Base-by-base conservation (phyloP, 495 filamentous ascomycete genomes). In the Neurospora sp. region DNA sequence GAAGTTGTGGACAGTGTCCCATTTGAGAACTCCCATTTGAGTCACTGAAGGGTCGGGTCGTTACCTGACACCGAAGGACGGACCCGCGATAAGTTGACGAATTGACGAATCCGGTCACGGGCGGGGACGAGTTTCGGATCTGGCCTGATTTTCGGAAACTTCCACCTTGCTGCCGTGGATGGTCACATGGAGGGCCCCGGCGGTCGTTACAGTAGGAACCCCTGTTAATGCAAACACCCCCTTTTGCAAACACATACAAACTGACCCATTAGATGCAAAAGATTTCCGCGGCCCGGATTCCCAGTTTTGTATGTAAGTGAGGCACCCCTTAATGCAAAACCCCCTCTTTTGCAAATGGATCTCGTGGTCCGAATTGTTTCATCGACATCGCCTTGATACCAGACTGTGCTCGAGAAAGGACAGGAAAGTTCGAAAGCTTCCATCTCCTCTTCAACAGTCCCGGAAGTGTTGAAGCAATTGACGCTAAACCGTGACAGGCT, bases 401-500 rank as follows among this genome's bases (percentile, higher is more conserved):
- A 27, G 4, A 11, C 23, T 27, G 27, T 27, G 27, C 16, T 62
- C 54, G 54, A 66, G 54, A 35, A 66, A 3, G 54, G 54, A 37
- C 54, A 37, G 14, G 54, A 66, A 66, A 27, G 27, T 66, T 66
- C 54, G 12, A 66, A 31, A 66, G 54, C n/a, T n/a, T n/a, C n/a
- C n/a, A n/a, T n/a, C n/a, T n/a, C n/a, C n/a, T n/a, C n/a, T n/a
- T n/a, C n/a, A n/a, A n/a, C n/a, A n/a, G n/a, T n/a, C n/a, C n/a
- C n/a, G n/a, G 54, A 66, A 35, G 23, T 35, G 27, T 62, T 11
- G 12, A 62, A 31, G 54, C 27, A 35, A 70, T 59, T 46, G 70
- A 39, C 75, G 73, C 77, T 78, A 79, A 69, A 72, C 78, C 42
- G 27, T 69, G 71, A 42, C 16, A 72, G 76, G 54, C 72, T 77